Base-by-base conservation (phyloP, 306 rosid genomes). In the Delonix regia region DNA sequence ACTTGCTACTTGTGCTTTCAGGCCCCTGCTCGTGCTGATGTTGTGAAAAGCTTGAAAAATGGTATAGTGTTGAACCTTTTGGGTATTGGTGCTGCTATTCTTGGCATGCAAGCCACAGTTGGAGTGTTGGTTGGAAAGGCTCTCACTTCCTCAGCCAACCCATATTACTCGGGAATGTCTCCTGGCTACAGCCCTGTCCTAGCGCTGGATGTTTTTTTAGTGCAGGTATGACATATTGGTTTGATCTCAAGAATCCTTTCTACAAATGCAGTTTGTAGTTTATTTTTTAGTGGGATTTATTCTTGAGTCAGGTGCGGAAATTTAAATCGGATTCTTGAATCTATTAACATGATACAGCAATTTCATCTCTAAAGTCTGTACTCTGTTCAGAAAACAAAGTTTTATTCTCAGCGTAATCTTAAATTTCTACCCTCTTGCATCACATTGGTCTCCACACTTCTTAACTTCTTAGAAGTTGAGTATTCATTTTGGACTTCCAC, bases 1-100 rank as follows among this genome's bases (percentile, higher is more conserved):
- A 24, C 9, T 45, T 68, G 53, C 65, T 61, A 56, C 76, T 63
- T 48, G 77, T 83, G 68, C 30, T 84, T 81, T 69, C 89, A 96
- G 99, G 98, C 97, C 69, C 99, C 99, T 56, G 90, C 99, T 34
- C 99, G 99, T 0, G 95, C 98, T n/a, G 98, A 96, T 77, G 99
- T 93, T 53, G 88, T 96, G 80, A 93, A 86, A 78, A 85, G 94
- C 87, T 83, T 96, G 57, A 89, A 74, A 83, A 96, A 90, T 59
- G 99, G 99, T 66, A 93, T 96, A 22, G 75, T 75, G 15, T 57
- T 96, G 82, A 96, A 96, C 88, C 84, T 93, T 9, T 76, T 96
- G 83, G 99, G 99, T 19, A 86, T 91, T 92, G 99, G 98, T n/a
- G 94, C 99, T 80, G 90, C 98, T 56, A 80, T 96, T 86, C 97